Conservation (phyloP, 1,139 yeast species). For the Yamadazyma mexicana region DNA sequence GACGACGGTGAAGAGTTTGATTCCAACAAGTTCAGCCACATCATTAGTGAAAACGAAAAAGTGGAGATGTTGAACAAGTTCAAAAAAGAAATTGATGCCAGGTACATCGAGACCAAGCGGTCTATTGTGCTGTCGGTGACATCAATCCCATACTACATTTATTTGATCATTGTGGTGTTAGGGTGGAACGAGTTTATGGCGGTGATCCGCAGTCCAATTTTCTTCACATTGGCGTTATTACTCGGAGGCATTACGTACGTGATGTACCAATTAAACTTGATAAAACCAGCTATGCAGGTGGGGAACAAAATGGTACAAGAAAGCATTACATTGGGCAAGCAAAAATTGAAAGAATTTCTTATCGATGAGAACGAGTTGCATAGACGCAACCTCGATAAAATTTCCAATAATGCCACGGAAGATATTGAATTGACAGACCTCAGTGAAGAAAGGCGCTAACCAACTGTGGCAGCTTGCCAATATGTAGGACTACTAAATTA, state of each 20-base stretch:
- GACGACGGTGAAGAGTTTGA: conserved; percentile 28
- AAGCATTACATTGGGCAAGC: conserved; percentile 55
- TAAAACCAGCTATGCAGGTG: conserved; percentile 73
- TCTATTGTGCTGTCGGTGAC: conserved; percentile 69
- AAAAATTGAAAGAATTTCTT: conserved; percentile 53
- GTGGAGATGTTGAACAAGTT: conserved; percentile 58
- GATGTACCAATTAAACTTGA: conserved; percentile 67
- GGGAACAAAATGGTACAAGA: conserved; percentile 59
- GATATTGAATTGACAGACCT: conserved; percentile 13
- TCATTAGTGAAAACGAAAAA: conserved; percentile 60
- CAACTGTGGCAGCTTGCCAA: too few species aligned
- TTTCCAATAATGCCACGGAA: conserved; percentile 9
- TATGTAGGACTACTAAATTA: too few species aligned
- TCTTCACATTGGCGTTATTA: conserved; percentile 60
- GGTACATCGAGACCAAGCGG: conserved; percentile 82
- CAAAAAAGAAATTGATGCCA: conserved; percentile 76
- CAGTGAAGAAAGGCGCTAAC: not conserved
- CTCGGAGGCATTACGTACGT: conserved; percentile 63
- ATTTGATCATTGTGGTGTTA: conserved; percentile 65
- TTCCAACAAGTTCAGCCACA: conserved; percentile 49
- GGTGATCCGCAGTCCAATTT: conserved; percentile 76
- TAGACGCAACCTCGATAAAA: conserved; percentile 24
- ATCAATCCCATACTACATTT: conserved; percentile 82
- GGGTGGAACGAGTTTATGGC: conserved; percentile 98
- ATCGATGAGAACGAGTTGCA: conserved; percentile 34